Evolutionary conservation across 108 stramenopile species (phyloP).

Genomic region (Seminavis robusta): DNA sequence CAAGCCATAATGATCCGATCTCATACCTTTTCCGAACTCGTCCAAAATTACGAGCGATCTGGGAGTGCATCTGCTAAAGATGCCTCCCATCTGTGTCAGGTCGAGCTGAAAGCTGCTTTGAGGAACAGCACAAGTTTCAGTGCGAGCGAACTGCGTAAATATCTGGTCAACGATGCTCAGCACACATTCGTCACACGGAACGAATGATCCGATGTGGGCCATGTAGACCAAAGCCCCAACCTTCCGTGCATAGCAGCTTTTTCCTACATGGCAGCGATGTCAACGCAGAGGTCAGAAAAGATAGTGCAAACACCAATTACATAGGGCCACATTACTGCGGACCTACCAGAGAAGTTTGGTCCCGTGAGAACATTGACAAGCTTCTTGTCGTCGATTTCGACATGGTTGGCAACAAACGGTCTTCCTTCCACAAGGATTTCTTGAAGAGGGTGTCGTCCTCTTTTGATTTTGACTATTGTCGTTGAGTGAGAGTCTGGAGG

Average conservation of each 20-base stretch:
- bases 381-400: conserved; percentile 50
- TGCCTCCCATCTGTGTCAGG: conserved; percentile 83
- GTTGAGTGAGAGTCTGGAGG: no score
- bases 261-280: no score
- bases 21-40: conserved; percentile 94
- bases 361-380: conserved; percentile 87
- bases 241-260: conserved; percentile 90
- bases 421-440: conserved; percentile 84
- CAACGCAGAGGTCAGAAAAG: no score
- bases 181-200: conserved; percentile 82
- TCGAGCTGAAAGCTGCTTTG: conserved; percentile 94
- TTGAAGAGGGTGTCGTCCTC: conserved; percentile 94
- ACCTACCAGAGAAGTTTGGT: conserved; percentile 91
- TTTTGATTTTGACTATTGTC: conserved; percentile 65
- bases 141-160: conserved; percentile 78
- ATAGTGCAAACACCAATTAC: no score
- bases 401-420: conserved; percentile 89
- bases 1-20: not conserved
- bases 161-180: conserved; percentile 90
- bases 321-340: no score
- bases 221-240: conserved; percentile 89
- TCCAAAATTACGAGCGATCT: conserved; percentile 89
- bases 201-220: conserved; percentile 89
- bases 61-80: conserved; percentile 60
- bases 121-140: conserved; percentile 91